phyloP scores from a whole-genome alignment of 2,329 filamentous ascomycete species.

The Fusarium sublunatum region DNA sequence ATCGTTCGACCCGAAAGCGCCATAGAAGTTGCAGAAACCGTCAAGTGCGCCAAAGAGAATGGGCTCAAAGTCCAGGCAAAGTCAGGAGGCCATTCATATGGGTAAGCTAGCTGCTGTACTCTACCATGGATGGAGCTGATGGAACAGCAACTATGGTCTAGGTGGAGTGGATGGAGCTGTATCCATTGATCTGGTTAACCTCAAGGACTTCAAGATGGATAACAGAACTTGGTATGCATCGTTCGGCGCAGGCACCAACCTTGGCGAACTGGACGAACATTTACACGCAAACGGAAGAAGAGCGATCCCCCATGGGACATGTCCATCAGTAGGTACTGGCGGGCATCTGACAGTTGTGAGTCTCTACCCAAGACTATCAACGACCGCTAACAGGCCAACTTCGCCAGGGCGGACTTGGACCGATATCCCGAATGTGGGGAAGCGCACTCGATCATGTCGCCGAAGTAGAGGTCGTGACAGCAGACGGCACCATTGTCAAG shows the following conservation, averaged over 20 bases:
- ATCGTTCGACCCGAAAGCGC: conserved; percentile 66
- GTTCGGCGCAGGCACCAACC: conserved; percentile 64
- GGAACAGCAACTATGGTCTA: conserved; percentile 54
- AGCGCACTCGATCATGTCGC: conserved; percentile 64
- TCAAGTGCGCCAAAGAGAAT: conserved; percentile 65
- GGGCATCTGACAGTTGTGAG: conserved; percentile 68
- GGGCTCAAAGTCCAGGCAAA: conserved; percentile 68
- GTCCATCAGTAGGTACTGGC: conserved; percentile 68
- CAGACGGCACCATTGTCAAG: conserved; percentile 62
- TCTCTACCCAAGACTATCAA: not conserved
- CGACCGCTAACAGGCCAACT: not conserved
- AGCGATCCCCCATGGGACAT: conserved; percentile 70
- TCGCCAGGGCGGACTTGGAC: conserved; percentile 65
- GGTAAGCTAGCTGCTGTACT: conserved; percentile 50
- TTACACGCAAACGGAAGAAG: conserved; percentile 64
- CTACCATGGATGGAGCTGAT: not conserved
- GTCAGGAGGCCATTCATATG: conserved; percentile 74
- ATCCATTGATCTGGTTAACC: conserved; percentile 65
- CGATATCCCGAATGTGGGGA: conserved; percentile 70
- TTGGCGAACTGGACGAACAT: conserved; percentile 62
- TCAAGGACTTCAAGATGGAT: conserved; percentile 66
- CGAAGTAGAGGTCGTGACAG: conserved; percentile 62
- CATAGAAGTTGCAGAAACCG: conserved; percentile 65
- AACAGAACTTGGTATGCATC: conserved; percentile 63
- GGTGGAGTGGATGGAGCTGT: conserved; percentile 64